Evolutionary conservation across 1,284 basidiomycete genomes (phyloP), one percentile per base, ranked within the genome.

Genomic region (Pseudozyma hubeiensis): DNA sequence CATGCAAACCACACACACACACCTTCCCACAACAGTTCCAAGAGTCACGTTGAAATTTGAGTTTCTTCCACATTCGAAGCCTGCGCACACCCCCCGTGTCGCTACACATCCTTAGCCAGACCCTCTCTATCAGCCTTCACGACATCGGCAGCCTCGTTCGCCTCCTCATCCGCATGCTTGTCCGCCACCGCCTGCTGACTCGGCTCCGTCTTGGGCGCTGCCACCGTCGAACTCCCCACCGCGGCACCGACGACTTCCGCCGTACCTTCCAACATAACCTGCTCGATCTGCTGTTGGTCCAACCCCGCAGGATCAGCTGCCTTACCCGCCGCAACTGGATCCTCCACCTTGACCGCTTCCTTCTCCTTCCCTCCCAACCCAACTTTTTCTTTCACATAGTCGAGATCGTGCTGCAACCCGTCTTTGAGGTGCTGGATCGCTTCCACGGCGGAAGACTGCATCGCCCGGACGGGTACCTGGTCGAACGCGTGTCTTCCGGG

Each of bases 281-380:
- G 55, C 56, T 80, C 75, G 17, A 81, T 48, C 53, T 78, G 64
- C 24, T 79, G 72, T 41, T 68, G 70, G 53, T 81, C 75, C 58
- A 80, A 48, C 3, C 72, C 77, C 1, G 66, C 62, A n/a, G 69
- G 64, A 53, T 75, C 66, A 9, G 41, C 64, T 16, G 45, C 70
- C 13, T 61, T 53, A 2, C 59, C 58, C 5, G 45, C 55, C 7
- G 54, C 57, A 13, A 63, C 45, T 0, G 71, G 71, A 44, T 65
- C 61, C 13, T 33, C 29, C 3, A 16, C 19, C 19, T 19, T 24
- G n/a, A 14, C 35, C 8, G 14, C 35, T 10, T 8, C 35, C 8
- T 31, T 44, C 13, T 13, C 29, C n/a, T 35, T 44, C n/a, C 19
- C 43, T 11, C 53, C 48, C 11, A 71, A 14, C 2, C 68, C 68